phyloP scores from a whole-genome alignment of 1,284 basidiomycete species.

The Pholiota adiposa region DNA sequence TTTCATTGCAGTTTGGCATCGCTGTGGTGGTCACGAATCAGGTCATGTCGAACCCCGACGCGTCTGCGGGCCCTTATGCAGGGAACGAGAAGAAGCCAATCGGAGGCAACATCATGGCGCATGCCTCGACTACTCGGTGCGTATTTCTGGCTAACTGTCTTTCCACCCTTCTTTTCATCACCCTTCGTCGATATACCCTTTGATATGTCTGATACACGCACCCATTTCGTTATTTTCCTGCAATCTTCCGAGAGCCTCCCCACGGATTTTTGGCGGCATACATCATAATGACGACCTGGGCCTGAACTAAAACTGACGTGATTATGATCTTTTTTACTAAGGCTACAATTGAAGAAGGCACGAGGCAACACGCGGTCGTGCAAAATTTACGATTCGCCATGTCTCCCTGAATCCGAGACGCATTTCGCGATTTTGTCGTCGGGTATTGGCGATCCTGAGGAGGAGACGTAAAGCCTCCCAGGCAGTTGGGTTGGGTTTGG shows the following conservation, averaged over 20 bases:
- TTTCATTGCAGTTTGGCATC: slow-evolving; percentile 80
- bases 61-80: slow-evolving; percentile 86
- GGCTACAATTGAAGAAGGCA: slow-evolving; percentile 91
- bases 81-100: slow-evolving; percentile 97
- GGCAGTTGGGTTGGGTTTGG: not conserved
- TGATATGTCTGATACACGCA: too few species aligned
- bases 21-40: slow-evolving; percentile 99
- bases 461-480: slow-evolving; percentile 56
- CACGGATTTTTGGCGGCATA: not conserved
- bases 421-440: slow-evolving; percentile 92
- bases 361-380: slow-evolving; percentile 93
- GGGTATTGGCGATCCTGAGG: slow-evolving; percentile 92
- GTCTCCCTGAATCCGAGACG: slow-evolving; percentile 95
- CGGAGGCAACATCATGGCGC: slow-evolving; percentile 95
- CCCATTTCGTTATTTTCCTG: too few species aligned
- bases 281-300: slow-evolving; percentile 1
- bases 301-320: slow-evolving; percentile 2
- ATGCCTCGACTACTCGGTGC: slow-evolving; percentile 91
- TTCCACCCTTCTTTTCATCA: not conserved
- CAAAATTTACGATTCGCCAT: slow-evolving; percentile 98
- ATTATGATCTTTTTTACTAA: slow-evolving; percentile 33
- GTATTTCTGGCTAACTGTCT: slow-evolving; percentile 22
- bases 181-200: not conserved
- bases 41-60: slow-evolving; percentile 98
- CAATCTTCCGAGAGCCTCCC: not conserved